Evolutionary conservation across 23 red algal genomes (phyloP).

Genomic region (Gracilaria domingensis): DNA sequence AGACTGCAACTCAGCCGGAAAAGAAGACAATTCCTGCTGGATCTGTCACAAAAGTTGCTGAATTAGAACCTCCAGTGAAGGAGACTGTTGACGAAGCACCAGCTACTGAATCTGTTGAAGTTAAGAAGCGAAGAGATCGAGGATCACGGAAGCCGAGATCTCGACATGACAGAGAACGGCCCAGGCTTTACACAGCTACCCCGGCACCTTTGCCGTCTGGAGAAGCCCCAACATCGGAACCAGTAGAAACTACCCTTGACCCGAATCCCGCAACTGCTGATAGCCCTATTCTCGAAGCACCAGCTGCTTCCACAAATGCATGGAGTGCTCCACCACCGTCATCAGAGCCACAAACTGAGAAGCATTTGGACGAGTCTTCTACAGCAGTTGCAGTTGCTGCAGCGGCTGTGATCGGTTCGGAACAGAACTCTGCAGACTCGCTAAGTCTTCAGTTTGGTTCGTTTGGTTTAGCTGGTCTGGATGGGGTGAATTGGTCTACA

Average conservation of each 20-base stretch:
- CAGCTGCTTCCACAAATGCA: slow-evolving; percentile 14
- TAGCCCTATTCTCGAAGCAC: slow-evolving; percentile 3
- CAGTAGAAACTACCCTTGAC: slow-evolving; percentile 1
- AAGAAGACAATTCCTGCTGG: background rate
- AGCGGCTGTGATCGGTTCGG: slow-evolving; percentile 57
- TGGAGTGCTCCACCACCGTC: slow-evolving; percentile 1
- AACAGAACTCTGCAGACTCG: slow-evolving; percentile 46
- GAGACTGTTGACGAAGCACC: background rate
- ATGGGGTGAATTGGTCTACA: slow-evolving; percentile 67
- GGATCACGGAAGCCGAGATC: slow-evolving; percentile 41
- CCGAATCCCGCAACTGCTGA: background rate
- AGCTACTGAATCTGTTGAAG: slow-evolving; percentile 4
- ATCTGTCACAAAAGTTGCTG: slow-evolving; percentile 10
- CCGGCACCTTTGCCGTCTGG: background rate
- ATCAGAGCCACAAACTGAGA: slow-evolving; percentile 18
- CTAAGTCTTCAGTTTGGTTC: slow-evolving; percentile 74
- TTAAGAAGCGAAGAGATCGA: slow-evolving; percentile 42
- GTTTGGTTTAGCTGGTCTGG: slow-evolving; percentile 63
- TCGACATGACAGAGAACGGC: slow-evolving; percentile 33
- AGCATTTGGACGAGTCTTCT: slow-evolving; percentile 57
- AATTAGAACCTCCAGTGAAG: background rate
- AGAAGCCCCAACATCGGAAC: slow-evolving; percentile 19
- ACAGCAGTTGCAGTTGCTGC: slow-evolving; percentile 57
- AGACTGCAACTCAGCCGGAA: slow-evolving; percentile 16
- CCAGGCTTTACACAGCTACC: slow-evolving; percentile 36